Percentiles rank a stretch among this genome's conserved stretches.
Conservation (phyloP, 2,329 filamentous ascomycete genomes). For the Hypocrella siamensis region DNA sequence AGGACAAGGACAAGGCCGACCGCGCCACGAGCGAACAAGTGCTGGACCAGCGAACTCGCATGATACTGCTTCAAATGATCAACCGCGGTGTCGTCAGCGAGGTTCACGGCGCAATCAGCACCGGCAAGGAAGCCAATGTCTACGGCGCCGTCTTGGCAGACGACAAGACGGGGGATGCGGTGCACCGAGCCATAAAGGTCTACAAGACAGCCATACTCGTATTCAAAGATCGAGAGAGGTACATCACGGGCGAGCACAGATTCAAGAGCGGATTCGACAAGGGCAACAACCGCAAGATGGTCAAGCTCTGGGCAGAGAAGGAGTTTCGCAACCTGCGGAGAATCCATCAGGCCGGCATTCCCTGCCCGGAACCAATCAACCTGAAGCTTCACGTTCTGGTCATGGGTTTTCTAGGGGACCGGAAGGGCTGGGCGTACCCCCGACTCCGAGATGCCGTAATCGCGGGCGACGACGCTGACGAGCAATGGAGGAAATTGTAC, state of each 20-base stretch:
- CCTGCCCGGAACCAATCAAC: slow-evolving; percentile 76
- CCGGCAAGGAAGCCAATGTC: slow-evolving; percentile 96
- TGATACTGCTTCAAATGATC: slow-evolving; percentile 93
- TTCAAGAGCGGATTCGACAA: slow-evolving; percentile 89
- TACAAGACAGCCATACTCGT: slow-evolving; percentile 97
- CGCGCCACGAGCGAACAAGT: slow-evolving; percentile 91
- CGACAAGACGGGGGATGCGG: slow-evolving; percentile 32
- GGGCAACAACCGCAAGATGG: slow-evolving; percentile 90
- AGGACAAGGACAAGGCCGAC: slow-evolving; percentile 76
- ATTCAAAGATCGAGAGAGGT: slow-evolving; percentile 95
- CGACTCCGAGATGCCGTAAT: slow-evolving; percentile 77
- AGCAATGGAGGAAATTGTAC: slow-evolving; percentile 67
- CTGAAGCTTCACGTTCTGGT: slow-evolving; percentile 89
- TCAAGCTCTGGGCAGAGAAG: slow-evolving; percentile 97
- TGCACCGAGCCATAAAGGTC: slow-evolving; percentile 86
- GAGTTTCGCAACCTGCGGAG: slow-evolving; percentile 88
- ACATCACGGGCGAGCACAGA: slow-evolving; percentile 85
- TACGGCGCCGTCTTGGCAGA: slow-evolving; percentile 69
- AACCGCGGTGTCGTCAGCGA: slow-evolving; percentile 80
- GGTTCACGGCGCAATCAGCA: slow-evolving; percentile 88
- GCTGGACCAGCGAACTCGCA: slow-evolving; percentile 80
- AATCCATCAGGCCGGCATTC: slow-evolving; percentile 70
- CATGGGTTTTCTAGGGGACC: slow-evolving; percentile 85
- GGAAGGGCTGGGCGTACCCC: slow-evolving; percentile 75
- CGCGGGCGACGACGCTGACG: slow-evolving; percentile 47